Base-by-base conservation (phyloP, 1,139 yeast species). In the Diutina siamensis region DNA sequence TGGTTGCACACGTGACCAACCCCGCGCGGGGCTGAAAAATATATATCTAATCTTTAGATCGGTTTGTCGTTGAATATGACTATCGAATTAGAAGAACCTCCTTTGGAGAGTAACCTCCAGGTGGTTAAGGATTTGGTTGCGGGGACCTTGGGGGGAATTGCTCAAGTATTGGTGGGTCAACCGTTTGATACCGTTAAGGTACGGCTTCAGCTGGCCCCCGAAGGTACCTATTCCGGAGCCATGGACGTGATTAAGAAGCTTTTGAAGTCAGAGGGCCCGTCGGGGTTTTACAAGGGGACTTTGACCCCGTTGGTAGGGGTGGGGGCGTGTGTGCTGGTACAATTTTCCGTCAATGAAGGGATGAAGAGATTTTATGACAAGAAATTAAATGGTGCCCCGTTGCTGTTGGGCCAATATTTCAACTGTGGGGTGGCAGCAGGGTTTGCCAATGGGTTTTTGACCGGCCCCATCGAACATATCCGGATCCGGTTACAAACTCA, bases 101-200 rank as follows among this genome's bases (percentile, higher is more conserved):
- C 67, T 17, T 58, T 69, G 44, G 60, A 60, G 44, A 64, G 66
- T 48, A 65, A 70, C 55, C 53, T 58, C 45, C 78, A 88, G 54
- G 92, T 87, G 2, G 57, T 72, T 31, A 88, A 87, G 57, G 97
- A 89, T 60, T 74, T 89, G 46, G 68, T 84, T 50, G 94, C 94
- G 4, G 97, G 97, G 10, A 88, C 96, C 32, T 73, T 85, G 58
- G 97, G 97, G 50, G 97, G 97, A 49, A 78, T 89, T 44, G 88
- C 96, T 15, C 97, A 89, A 64, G 97, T 89, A 13, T 68, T 89
- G 44, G 86, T 83, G n/a, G 97, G 97, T 31, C 97, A 89, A 63
- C 97, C 97, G 12, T 89, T 89, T 57, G 97, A 89, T 61, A 86
- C 95, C 10, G 86, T 94, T 44, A 89, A 88, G 62, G 97, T 89